These are phyloP conservation scores for Nemania sp. DNA, from an alignment of 2,329 filamentous ascomycete genomes.

Conservation along the genomic window DNA sequence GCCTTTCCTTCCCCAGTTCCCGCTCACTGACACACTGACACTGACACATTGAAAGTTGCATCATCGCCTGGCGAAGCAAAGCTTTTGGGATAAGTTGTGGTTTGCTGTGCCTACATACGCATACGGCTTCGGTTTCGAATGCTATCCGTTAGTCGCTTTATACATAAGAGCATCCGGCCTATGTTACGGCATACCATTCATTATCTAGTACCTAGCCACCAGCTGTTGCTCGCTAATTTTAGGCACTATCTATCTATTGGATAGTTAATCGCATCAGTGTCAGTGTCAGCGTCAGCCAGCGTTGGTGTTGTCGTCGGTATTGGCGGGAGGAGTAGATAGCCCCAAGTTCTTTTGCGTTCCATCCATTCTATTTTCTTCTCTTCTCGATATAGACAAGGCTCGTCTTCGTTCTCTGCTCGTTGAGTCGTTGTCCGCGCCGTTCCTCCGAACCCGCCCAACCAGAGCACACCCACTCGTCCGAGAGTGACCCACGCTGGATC, in stretches of 20 bases:
- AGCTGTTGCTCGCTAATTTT: background rate
- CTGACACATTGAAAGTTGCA: slow-evolving; percentile 5
- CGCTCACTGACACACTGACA: background rate
- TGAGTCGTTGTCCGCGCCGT: slow-evolving; percentile 42
- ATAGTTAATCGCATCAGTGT: background rate
- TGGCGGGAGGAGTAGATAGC: background rate
- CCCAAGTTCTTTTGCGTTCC: background rate
- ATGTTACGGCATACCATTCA: background rate
- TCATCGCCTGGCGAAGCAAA: background rate
- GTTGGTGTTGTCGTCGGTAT: no score
- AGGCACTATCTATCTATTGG: background rate
- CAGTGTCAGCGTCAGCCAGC: background rate
- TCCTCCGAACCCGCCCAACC: slow-evolving; percentile 50
- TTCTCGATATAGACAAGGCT: slow-evolving; percentile 12
- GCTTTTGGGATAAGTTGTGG: background rate
- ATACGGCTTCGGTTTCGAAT: no score
- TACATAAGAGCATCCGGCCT: background rate
- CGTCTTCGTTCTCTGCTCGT: slow-evolving; percentile 6
- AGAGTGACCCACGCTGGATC: slow-evolving; percentile 46
- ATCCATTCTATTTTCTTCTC: slow-evolving; percentile 1
- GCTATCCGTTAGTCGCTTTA: background rate
- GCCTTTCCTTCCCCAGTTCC: background rate
- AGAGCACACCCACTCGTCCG: slow-evolving; percentile 51
- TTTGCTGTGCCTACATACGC: background rate
- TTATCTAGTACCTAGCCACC: background rate